Evolutionary conservation across 2,329 filamentous ascomycete species (phyloP).

Genomic region (Kalaharituber pfeilii): DNA sequence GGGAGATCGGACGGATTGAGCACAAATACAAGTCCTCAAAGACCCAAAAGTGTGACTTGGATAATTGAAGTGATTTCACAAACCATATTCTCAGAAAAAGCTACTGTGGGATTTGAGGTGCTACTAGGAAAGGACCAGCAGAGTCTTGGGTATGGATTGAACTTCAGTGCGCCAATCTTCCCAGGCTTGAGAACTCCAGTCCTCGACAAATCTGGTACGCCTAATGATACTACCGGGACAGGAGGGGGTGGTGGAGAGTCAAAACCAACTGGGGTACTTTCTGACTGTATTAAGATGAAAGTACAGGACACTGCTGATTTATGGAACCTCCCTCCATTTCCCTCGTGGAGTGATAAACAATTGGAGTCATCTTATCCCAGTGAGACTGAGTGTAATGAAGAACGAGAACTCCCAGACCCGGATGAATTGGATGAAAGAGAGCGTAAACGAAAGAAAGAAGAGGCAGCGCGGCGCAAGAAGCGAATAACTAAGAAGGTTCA

Average conservation of each 20-base stretch:
- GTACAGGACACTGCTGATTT: slow-evolving; percentile 77
- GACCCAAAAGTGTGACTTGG: slow-evolving; percentile 54
- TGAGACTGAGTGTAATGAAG: slow-evolving; percentile 7
- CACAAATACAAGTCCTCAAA: not conserved
- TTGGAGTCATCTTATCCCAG: not conserved
- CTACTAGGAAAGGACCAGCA: slow-evolving; percentile 72
- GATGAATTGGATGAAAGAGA: slow-evolving; percentile 28
- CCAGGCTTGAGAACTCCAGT: not conserved
- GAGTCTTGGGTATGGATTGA: slow-evolving; percentile 51
- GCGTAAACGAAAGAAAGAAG: slow-evolving; percentile 17
- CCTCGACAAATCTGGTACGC: not conserved
- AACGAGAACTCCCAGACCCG: slow-evolving; percentile 14
- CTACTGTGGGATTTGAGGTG: slow-evolving; percentile 74
- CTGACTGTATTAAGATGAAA: slow-evolving; percentile 56
- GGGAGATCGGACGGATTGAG: not conserved
- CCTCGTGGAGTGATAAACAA: slow-evolving; percentile 36
- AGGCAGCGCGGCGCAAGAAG: slow-evolving; percentile 18
- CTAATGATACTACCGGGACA: not conserved
- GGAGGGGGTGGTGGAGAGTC: slow-evolving; percentile 33
- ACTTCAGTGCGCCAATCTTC: slow-evolving; percentile 34
- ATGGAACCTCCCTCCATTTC: slow-evolving; percentile 82
- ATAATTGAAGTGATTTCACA: slow-evolving; percentile 82
- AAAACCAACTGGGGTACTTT: slow-evolving; percentile 49
- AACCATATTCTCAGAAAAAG: slow-evolving; percentile 80
- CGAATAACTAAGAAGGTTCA: slow-evolving; percentile 64